Evolutionary conservation across 108 stramenopile genomes (phyloP), one percentile per base, ranked within the genome.

Genomic region (Skeletonema marinoi): DNA sequence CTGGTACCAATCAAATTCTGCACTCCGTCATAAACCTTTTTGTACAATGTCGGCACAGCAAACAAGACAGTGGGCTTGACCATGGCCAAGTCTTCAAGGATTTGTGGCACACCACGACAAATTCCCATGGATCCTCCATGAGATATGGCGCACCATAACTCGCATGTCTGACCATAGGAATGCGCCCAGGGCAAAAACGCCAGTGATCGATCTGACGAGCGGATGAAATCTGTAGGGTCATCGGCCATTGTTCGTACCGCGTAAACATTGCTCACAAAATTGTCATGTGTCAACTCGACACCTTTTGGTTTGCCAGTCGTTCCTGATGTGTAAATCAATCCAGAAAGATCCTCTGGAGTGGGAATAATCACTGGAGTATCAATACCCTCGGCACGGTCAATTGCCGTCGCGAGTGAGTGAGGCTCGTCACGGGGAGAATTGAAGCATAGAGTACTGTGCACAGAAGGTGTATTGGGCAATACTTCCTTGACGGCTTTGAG

Each of bases 181-280:
- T 99, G 98, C 2, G 98, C 97, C 98, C 98, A 99, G 7, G 98
- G 98, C 30, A 99, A 85, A 83, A 99, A 97, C 19, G 96, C 93
- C 66, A 98, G 75, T 50, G 95, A 94, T 70, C 92, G 80, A 86
- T 95, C 96, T 0, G 80, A 73, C 39, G 88, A 84, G 31, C 82
- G 85, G 58, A 96, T 86, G 33, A 97, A 85, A n/a, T 92, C 94
- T 9, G 75, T 82, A 0, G 94, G 89, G 71, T 96, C 80, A 42
- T 92, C 91, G 9, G 88, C 88, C 84, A 97, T 80, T 32, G 83
- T 78, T 8, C 96, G 71, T 6, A 89, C 88, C 10, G 86, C 88
- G 41, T 87, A 81, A 48, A 97, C 86, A 78, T 97, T 98, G 51
- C 88, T 85, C 7, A 90, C 71, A 70, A 90, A 89, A 85, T 98